Percentiles rank a stretch among this genome's conserved stretches.
Conservation (phyloP, 2,329 filamentous ascomycete genomes). For the Orbilia javanica region DNA sequence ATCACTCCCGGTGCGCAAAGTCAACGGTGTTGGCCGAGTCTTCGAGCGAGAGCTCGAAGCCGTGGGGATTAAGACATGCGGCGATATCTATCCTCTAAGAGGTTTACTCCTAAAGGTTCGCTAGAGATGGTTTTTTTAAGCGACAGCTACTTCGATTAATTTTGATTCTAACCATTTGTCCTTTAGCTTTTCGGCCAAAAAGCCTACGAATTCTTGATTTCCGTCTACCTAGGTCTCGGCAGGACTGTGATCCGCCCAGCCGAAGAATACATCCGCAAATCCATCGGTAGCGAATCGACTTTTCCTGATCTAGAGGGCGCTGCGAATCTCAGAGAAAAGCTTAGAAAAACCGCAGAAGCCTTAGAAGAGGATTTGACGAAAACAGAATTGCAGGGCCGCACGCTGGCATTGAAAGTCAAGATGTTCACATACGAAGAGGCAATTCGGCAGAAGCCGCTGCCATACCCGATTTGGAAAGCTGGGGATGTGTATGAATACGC, state of each 20-base stretch:
- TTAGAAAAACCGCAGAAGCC: constrained; percentile 84
- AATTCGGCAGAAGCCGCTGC: constrained; percentile 81
- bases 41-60: constrained; percentile 91
- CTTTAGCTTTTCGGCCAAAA: constrained; percentile 91
- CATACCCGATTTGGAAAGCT: constrained; percentile 77
- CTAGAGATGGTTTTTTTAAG: neutral
- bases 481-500: constrained; percentile 87
- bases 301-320: constrained; percentile 83
- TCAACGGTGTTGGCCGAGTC: constrained; percentile 94
- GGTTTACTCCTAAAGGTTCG: constrained; percentile 71
- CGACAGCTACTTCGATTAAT: neutral
- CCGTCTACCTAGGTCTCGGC: constrained; percentile 86
- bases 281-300: constrained; percentile 91
- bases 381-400: constrained; percentile 88
- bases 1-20: constrained; percentile 84
- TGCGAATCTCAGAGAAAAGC: constrained; percentile 77
- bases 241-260: constrained; percentile 86
- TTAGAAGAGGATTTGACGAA: constrained; percentile 85
- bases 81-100: constrained; percentile 83
- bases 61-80: constrained; percentile 87
- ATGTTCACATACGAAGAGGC: constrained; percentile 92
- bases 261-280: constrained; percentile 91
- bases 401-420: constrained; percentile 91
- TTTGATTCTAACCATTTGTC: neutral
- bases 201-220: constrained; percentile 85